These are phyloP conservation scores for Camelina laxa DNA, from an alignment of 345 rosid species.

Conservation along the genomic window DNA sequence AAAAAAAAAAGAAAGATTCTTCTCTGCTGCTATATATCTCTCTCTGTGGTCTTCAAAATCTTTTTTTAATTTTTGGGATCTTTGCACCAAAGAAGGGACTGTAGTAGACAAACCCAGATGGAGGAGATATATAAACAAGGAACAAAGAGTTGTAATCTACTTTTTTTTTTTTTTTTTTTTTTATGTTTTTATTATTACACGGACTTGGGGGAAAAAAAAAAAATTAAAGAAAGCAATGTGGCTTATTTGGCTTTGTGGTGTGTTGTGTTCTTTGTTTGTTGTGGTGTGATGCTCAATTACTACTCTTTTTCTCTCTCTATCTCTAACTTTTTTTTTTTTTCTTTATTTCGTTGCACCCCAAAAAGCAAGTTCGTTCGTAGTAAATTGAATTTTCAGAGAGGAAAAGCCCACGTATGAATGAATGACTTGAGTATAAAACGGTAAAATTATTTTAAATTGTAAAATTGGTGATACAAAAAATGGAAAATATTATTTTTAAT, in stretches of 20 bases:
- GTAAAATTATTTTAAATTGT: too few relatives aligned
- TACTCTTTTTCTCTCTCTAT: slow-evolving; percentile 23
- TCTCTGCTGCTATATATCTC: background rate
- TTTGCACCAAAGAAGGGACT: slow-evolving; percentile 41
- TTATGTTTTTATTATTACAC: background rate
- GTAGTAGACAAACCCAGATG: slow-evolving; percentile 21
- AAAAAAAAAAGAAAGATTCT: slow-evolving; percentile 21
- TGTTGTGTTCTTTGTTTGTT: slow-evolving; percentile 1
- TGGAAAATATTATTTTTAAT: too few relatives aligned
- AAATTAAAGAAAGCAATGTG: background rate
- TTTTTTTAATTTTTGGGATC: background rate
- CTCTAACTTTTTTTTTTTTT: slow-evolving; percentile 47
- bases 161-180: background rate
- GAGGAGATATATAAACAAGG: background rate
- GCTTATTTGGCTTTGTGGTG: slow-evolving; percentile 41
- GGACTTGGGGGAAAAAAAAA: background rate
- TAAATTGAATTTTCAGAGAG: slow-evolving; percentile 25
- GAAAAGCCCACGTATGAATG: slow-evolving; percentile 31
- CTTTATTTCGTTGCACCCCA: slow-evolving; percentile 73
- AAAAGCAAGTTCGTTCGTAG: slow-evolving; percentile 40
- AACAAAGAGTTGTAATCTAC: slow-evolving; percentile 26
- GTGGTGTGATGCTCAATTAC: background rate
- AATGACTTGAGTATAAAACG: background rate
- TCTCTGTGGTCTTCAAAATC: background rate
- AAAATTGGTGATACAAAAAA: too few relatives aligned